Evolutionary conservation across 257 asterid species (phyloP).

Genomic region (Parsonsia alboflavescens): DNA sequence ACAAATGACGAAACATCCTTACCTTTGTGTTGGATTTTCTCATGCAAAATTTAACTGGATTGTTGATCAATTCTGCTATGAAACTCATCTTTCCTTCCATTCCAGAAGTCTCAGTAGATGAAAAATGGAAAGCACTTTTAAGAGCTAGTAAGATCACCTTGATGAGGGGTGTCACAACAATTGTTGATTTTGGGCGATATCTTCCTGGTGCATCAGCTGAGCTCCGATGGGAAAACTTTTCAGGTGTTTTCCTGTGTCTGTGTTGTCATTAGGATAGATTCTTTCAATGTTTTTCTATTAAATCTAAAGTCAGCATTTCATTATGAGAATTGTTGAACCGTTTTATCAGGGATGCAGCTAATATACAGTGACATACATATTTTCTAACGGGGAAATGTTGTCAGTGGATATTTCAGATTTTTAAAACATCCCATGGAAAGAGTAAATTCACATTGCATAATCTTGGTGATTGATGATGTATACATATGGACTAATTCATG

Average conservation of each 20-base stretch:
- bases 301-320: neutral
- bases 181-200: conserved; percentile 84
- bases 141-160: conserved; percentile 76
- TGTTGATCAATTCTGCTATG: conserved; percentile 93
- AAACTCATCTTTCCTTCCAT: conserved; percentile 57
- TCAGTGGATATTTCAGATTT: neutral
- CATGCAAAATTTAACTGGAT: conserved; percentile 84
- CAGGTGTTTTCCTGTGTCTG: conserved; percentile 46
- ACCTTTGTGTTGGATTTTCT: conserved; percentile 17
- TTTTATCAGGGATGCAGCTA: neutral
- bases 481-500: conserved; percentile 75
- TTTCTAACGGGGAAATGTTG: neutral
- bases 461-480: conserved; percentile 56
- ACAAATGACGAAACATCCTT: conserved; percentile 10
- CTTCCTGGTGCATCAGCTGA: conserved; percentile 74
- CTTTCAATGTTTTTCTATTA: neutral
- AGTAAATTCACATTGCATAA: neutral
- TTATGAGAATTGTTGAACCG: neutral
- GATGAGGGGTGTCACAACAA: conserved; percentile 83
- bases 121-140: conserved; percentile 75
- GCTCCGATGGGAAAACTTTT: conserved; percentile 79
- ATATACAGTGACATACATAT: neutral
- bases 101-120: conserved; percentile 66
- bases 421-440: neutral
- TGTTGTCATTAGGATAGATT: neutral